Evolutionary conservation across 306 rosid genomes (phyloP).

Genomic region (Parietaria judaica): DNA sequence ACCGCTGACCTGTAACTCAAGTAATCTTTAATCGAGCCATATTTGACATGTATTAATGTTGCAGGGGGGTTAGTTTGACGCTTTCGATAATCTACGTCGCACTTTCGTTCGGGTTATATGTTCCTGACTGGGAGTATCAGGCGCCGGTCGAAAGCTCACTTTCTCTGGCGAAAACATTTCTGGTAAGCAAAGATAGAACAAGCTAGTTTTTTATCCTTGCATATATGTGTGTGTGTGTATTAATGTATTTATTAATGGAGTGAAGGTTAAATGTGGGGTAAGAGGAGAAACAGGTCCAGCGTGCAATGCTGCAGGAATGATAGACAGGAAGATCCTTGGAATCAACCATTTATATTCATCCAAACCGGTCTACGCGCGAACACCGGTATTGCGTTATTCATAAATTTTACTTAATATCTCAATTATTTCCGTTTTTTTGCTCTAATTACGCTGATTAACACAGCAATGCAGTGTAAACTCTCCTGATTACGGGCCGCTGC

Average conservation of each 20-base stretch:
- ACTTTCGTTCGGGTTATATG: constrained; percentile 59
- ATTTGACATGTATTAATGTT: background rate
- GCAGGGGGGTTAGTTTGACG: constrained; percentile 52
- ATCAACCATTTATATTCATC: constrained; percentile 48
- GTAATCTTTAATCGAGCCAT: too few relatives aligned
- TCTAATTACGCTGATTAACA: constrained; percentile 3
- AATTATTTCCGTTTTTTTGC: background rate
- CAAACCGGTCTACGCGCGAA: constrained; percentile 66
- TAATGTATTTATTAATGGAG: background rate
- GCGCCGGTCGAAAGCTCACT: constrained; percentile 37
- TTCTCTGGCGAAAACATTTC: constrained; percentile 39
- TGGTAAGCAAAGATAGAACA: constrained; percentile 36
- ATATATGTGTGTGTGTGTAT: background rate
- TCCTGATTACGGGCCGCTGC: constrained; percentile 78
- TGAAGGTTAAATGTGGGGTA: constrained; percentile 83
- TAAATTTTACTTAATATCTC: background rate
- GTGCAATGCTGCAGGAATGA: constrained; percentile 85
- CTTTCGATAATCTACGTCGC: constrained; percentile 48
- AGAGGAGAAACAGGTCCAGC: constrained; percentile 76
- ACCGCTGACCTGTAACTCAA: too few relatives aligned
- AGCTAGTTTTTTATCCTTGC: background rate
- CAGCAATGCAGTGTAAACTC: constrained; percentile 87
- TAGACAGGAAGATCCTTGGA: constrained; percentile 73
- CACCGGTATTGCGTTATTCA: constrained; percentile 29
- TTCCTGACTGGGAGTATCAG: constrained; percentile 90